Percentiles rank a stretch among this genome's conserved stretches.
Conservation (phyloP, 1,139 yeast species). For the Sugiyamaella xylanicola region DNA sequence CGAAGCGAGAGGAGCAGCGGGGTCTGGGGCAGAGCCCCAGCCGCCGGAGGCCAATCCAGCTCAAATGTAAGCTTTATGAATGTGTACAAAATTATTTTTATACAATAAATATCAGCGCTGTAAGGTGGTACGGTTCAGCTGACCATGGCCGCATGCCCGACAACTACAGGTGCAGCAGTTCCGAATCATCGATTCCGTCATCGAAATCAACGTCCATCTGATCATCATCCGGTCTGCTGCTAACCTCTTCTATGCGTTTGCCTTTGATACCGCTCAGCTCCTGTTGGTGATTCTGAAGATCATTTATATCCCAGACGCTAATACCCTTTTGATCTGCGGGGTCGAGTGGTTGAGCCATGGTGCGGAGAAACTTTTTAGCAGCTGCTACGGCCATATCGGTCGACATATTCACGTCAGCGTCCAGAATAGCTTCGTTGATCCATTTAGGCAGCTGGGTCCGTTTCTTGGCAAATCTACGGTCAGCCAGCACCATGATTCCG, state of each 20-base stretch:
- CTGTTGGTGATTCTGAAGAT: constrained; percentile 62
- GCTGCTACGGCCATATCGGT: constrained; percentile 98
- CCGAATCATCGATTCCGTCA: constrained; percentile 17
- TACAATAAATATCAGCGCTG: too few species aligned
- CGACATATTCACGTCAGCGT: constrained; percentile 87
- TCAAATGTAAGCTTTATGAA: too few species aligned
- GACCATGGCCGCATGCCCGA: not conserved
- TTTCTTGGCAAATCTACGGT: constrained; percentile 85
- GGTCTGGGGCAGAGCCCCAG: too few species aligned
- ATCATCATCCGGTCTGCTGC: constrained; percentile 2
- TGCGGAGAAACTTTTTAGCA: constrained; percentile 87
- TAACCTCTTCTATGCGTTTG: constrained; percentile 14
- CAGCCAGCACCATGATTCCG: constrained; percentile 98
- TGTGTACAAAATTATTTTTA: too few species aligned
- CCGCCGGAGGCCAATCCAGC: too few species aligned
- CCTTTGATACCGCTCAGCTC: constrained; percentile 43
- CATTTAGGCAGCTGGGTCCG: constrained; percentile 90
- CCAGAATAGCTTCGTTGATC: constrained; percentile 91
- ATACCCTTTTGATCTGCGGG: constrained; percentile 93
- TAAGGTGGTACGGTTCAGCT: not conserved
- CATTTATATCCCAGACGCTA: constrained; percentile 85
- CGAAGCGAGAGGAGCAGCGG: too few species aligned
- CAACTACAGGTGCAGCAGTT: constrained; percentile 8
- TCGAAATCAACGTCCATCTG: constrained; percentile 24
- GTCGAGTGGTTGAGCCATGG: constrained; percentile 92